These are phyloP conservation scores for Akebia trifoliata DNA, from an alignment of 164 flowering plant genomes.

Conservation along the genomic window DNA sequence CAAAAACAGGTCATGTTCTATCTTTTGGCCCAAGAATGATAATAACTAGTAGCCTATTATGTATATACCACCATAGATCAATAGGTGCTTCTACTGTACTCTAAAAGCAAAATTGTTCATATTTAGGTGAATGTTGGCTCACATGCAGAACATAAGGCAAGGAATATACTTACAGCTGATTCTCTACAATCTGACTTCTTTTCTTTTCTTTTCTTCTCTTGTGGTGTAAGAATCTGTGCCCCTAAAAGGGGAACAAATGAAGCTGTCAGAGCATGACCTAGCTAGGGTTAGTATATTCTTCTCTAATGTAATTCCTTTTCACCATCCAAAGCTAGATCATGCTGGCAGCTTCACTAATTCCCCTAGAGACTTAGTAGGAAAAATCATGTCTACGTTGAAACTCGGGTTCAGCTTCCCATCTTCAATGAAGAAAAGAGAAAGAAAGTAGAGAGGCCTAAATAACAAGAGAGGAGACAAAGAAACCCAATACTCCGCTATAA, in stretches of 20 bases:
- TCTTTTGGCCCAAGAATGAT: too few species aligned
- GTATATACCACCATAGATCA: too few species aligned
- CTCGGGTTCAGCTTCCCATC: background rate
- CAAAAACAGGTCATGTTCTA: too few species aligned
- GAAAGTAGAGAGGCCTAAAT: background rate
- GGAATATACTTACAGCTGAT: slow-evolving; percentile 2
- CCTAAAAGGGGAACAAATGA: slow-evolving; percentile 70
- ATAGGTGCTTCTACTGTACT: too few species aligned
- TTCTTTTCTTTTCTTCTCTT: background rate
- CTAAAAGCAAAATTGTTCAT: too few species aligned
- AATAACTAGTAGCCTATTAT: too few species aligned
- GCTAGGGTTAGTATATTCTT: slow-evolving; percentile 25
- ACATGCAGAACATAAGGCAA: background rate
- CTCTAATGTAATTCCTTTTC: background rate
- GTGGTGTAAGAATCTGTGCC: slow-evolving; percentile 13
- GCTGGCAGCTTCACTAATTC: slow-evolving; percentile 98
- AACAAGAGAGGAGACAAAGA: background rate
- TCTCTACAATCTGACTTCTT: background rate
- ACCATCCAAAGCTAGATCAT: slow-evolving; percentile 68
- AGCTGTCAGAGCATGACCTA: slow-evolving; percentile 93
- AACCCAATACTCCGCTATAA: too few species aligned
- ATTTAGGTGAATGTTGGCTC: background rate
- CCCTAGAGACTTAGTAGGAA: slow-evolving; percentile 20
- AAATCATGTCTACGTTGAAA: background rate
- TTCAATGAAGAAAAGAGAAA: background rate